phyloP scores from a whole-genome alignment of 148 eudicot genomes.

The Persicaria maculosa region DNA sequence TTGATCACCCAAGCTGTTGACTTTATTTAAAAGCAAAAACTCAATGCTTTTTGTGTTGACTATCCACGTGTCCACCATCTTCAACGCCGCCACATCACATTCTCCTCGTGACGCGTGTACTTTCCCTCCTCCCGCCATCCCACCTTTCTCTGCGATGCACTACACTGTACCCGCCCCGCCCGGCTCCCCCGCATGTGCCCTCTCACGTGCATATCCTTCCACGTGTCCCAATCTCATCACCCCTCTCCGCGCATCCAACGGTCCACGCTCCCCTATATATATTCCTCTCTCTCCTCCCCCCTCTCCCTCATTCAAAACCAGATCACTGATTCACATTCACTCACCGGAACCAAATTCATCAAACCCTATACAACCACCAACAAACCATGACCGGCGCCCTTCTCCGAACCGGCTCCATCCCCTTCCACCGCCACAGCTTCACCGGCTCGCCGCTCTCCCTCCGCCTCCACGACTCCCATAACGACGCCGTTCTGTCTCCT shows the following conservation, averaged over 20 bases:
- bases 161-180: constrained; percentile 8
- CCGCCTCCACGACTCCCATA: not conserved
- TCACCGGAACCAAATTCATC: too few relatives aligned
- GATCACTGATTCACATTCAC: not conserved
- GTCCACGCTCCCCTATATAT: constrained; percentile 8
- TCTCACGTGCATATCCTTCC: constrained; percentile 23
- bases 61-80: not conserved
- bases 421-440: constrained; percentile 21
- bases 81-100: constrained; percentile 11
- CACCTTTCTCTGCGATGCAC: not conserved
- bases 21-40: too few relatives aligned
- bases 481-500: not conserved
- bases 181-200: constrained; percentile 25
- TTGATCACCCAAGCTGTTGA: too few relatives aligned
- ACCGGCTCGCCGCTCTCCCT: constrained; percentile 18
- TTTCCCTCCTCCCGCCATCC: not conserved
- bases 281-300: not conserved
- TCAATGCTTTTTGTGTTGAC: not conserved
- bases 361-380: too few relatives aligned
- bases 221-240: constrained; percentile 20
- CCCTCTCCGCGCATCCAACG: constrained; percentile 7
- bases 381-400: constrained; percentile 39
- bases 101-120: constrained; percentile 19
- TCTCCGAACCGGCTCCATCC: constrained; percentile 45
- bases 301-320: constrained; percentile 3